phyloP scores from a whole-genome alignment of 306 rosid genomes.

The Pterocarpus macrocarpus region DNA sequence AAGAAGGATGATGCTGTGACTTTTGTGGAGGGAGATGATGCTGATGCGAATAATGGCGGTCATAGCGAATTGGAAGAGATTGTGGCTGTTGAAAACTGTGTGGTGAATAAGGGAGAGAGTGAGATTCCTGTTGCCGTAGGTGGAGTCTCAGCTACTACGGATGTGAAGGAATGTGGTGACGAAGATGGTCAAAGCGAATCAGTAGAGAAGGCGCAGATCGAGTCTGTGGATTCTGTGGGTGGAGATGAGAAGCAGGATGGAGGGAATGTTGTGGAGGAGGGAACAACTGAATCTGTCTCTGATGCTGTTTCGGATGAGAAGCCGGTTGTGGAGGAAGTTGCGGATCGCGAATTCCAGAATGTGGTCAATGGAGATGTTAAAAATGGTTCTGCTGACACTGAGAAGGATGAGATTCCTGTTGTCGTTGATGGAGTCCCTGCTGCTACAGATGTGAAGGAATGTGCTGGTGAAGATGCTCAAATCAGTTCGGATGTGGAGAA shows the following conservation, averaged over 20 bases:
- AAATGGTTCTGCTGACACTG: slow-evolving; percentile 26
- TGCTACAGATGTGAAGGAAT: neutral
- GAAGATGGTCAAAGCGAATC: neutral
- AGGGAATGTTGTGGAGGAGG: slow-evolving; percentile 19
- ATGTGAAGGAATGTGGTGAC: neutral
- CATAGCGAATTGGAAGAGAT: slow-evolving; percentile 17
- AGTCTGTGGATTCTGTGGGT: slow-evolving; percentile 18
- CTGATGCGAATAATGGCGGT: slow-evolving; percentile 30
- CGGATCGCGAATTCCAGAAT: slow-evolving; percentile 4
- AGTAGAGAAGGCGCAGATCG: neutral
- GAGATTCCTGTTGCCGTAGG: neutral
- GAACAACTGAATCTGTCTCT: slow-evolving; percentile 26
- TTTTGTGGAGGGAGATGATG: slow-evolving; percentile 2
- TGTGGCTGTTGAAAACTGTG: slow-evolving; percentile 37
- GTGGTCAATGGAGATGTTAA: slow-evolving; percentile 16
- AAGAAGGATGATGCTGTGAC: slow-evolving; percentile 1
- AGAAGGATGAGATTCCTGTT: slow-evolving; percentile 45
- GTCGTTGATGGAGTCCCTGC: slow-evolving; percentile 34
- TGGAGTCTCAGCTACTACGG: slow-evolving; percentile 3
- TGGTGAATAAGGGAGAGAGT: neutral
- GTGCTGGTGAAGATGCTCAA: slow-evolving; percentile 17
- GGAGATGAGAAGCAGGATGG: slow-evolving; percentile 6
- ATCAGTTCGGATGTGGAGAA: slow-evolving; percentile 25
- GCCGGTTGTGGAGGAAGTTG: neutral
- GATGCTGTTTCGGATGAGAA: slow-evolving; percentile 41